These are phyloP conservation scores for Naegleria gruberi DNA, from an alignment of 208 protist genomes.

Conservation along the genomic window DNA sequence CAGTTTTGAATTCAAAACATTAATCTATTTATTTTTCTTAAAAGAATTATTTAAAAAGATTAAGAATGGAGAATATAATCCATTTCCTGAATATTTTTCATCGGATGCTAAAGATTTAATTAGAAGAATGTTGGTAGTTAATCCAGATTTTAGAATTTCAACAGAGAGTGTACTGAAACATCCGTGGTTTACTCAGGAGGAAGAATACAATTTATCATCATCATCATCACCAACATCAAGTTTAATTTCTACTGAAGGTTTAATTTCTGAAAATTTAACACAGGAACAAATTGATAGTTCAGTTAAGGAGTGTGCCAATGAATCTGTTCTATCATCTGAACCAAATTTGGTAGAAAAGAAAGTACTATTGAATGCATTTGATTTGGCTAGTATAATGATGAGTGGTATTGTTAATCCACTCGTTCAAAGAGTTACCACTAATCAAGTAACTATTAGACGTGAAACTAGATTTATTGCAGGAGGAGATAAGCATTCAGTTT, in stretches of 20 bases:
- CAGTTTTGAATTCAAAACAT: constrained; percentile 82
- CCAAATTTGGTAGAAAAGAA: background rate
- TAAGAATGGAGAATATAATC: background rate
- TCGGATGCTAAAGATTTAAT: constrained; percentile 39
- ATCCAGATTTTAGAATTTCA: constrained; percentile 64
- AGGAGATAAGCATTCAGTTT: background rate
- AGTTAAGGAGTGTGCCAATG: background rate
- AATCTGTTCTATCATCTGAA: too few relatives aligned
- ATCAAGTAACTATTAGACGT: background rate
- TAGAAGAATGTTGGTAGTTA: constrained; percentile 59
- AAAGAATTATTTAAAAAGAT: constrained; percentile 13
- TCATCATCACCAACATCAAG: background rate
- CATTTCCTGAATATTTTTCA: background rate
- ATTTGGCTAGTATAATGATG: background rate
- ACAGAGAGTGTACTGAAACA: constrained; percentile 68
- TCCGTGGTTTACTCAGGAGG: constrained; percentile 58
- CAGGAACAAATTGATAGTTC: background rate
- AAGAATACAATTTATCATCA: background rate
- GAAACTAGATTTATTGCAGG: constrained; percentile 10
- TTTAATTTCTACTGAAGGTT: background rate
- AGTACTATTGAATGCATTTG: constrained; percentile 23
- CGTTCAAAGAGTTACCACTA: background rate
- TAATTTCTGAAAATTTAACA: background rate
- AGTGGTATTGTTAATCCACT: background rate
- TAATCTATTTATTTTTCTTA: constrained; percentile 70